These are phyloP conservation scores for Marasmius sp. DNA, from an alignment of 1,284 basidiomycete species.

Conservation along the genomic window DNA sequence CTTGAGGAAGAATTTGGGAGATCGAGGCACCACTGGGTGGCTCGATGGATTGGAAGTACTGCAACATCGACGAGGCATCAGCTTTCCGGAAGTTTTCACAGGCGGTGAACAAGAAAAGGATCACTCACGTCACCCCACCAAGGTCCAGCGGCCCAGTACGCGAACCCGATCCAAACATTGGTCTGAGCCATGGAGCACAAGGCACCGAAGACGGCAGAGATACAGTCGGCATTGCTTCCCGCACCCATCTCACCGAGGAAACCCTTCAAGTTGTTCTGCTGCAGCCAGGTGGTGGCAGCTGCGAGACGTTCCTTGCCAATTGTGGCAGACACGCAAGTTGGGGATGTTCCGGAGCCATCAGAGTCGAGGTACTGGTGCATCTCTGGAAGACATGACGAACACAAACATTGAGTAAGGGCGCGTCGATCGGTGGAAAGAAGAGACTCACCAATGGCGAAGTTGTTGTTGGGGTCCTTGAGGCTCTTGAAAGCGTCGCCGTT, in stretches of 20 bases:
- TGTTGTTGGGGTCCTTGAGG: conserved; percentile 61
- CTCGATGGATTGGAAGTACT: conserved; percentile 67
- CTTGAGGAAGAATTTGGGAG: conserved; percentile 53
- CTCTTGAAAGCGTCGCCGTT: conserved; percentile 52
- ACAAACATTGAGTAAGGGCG: not conserved
- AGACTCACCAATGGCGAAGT: conserved; percentile 52
- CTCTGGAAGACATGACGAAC: conserved; percentile 31
- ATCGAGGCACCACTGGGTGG: conserved; percentile 57
- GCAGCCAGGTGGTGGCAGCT: conserved; percentile 57
- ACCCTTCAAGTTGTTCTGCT: conserved; percentile 58
- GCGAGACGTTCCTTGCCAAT: conserved; percentile 59
- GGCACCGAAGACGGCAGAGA: conserved; percentile 51
- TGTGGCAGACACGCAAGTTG: conserved; percentile 55
- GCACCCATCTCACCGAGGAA: conserved; percentile 66
- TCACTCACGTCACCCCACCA: conserved; percentile 59
- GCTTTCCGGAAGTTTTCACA: not conserved
- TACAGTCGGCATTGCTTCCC: conserved; percentile 46
- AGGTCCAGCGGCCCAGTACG: conserved; percentile 58
- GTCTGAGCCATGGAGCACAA: conserved; percentile 59
- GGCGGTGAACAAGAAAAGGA: not conserved
- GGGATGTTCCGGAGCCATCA: conserved; percentile 59
- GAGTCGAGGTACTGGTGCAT: conserved; percentile 74
- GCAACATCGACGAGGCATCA: conserved; percentile 10
- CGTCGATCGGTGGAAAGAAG: not conserved
- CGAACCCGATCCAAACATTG: conserved; percentile 54